Percentiles rank a stretch among this genome's conserved stretches.
Conservation (phyloP, 768 basidiomycete genomes). For the Pisolithus marmoratus region DNA sequence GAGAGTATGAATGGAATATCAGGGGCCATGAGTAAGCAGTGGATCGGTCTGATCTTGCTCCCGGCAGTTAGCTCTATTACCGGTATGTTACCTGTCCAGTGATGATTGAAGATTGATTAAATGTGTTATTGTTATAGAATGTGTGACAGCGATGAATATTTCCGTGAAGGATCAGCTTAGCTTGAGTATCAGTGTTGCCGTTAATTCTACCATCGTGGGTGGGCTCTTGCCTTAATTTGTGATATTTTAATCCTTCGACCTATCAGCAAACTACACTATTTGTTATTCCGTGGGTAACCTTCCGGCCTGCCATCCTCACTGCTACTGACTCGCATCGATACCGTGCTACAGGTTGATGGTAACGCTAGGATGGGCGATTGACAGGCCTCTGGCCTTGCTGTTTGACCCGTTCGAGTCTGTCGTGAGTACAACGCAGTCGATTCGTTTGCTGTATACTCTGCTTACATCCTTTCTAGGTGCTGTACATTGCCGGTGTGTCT, state of each 20-base stretch:
- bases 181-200: conserved; percentile 78
- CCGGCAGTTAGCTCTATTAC: conserved; percentile 80
- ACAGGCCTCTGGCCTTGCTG: conserved; percentile 72
- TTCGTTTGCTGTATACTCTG: background rate
- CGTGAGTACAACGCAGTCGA: conserved; percentile 28
- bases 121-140: conserved; percentile 43
- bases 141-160: conserved; percentile 85
- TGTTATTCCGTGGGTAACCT: conserved; percentile 64
- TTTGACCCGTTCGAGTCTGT: conserved; percentile 90
- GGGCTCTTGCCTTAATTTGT: background rate
- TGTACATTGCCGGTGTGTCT: conserved; percentile 32
- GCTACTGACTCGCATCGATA: background rate
- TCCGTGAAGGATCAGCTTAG: conserved; percentile 81
- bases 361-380: conserved; percentile 72
- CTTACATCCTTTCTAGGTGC: conserved; percentile 22
- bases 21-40: conserved; percentile 70
- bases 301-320: background rate
- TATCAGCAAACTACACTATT: conserved; percentile 76
- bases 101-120: background rate
- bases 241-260: background rate
- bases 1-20: conserved; percentile 80
- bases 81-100: conserved; percentile 36
- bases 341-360: conserved; percentile 54
- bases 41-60: conserved; percentile 83
- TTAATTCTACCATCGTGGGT: conserved; percentile 70